phyloP scores from a whole-genome alignment of 768 basidiomycete species.

The Amyloporia xantha region DNA sequence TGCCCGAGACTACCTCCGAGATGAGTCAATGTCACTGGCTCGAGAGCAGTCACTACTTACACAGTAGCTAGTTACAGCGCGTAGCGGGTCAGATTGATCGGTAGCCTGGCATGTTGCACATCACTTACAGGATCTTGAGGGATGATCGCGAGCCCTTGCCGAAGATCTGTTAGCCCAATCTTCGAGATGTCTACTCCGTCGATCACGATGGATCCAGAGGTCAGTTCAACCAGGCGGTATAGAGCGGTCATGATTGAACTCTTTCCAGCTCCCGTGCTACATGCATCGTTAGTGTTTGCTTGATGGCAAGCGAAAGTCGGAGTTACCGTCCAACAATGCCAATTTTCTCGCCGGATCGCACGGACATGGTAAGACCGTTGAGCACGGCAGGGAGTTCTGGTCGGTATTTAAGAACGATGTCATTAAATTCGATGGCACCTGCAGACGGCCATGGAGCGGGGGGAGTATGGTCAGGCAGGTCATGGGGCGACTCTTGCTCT shows the following conservation, averaged over 20 bases:
- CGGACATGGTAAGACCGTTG: slow-evolving; percentile 68
- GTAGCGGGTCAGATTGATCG: too few relatives aligned
- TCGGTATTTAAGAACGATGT: slow-evolving; percentile 77
- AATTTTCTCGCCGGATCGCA: slow-evolving; percentile 80
- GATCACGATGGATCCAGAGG: slow-evolving; percentile 66
- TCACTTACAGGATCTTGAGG: slow-evolving; percentile 71
- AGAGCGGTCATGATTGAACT: slow-evolving; percentile 86
- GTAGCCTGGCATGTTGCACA: slow-evolving; percentile 3
- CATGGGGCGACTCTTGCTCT: slow-evolving; percentile 76
- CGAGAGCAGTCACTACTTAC: slow-evolving; percentile 27
- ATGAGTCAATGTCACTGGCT: slow-evolving; percentile 7
- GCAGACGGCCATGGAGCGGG: slow-evolving; percentile 64
- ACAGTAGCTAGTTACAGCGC: slow-evolving; percentile 34
- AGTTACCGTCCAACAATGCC: slow-evolving; percentile 75
- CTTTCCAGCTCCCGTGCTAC: slow-evolving; percentile 80
- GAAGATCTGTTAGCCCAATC: slow-evolving; percentile 70
- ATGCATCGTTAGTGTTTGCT: slow-evolving; percentile 1
- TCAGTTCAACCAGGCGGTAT: slow-evolving; percentile 78
- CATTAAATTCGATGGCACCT: slow-evolving; percentile 67
- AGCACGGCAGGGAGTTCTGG: slow-evolving; percentile 85
- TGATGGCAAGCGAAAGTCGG: slow-evolving; percentile 8
- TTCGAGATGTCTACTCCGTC: slow-evolving; percentile 82
- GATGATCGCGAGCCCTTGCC: slow-evolving; percentile 67
- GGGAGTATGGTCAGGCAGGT: slow-evolving; percentile 53
- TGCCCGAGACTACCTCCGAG: slow-evolving; percentile 56